Evolutionary conservation across 768 basidiomycete genomes (phyloP).

Genomic region (Dioszegia hungarica): DNA sequence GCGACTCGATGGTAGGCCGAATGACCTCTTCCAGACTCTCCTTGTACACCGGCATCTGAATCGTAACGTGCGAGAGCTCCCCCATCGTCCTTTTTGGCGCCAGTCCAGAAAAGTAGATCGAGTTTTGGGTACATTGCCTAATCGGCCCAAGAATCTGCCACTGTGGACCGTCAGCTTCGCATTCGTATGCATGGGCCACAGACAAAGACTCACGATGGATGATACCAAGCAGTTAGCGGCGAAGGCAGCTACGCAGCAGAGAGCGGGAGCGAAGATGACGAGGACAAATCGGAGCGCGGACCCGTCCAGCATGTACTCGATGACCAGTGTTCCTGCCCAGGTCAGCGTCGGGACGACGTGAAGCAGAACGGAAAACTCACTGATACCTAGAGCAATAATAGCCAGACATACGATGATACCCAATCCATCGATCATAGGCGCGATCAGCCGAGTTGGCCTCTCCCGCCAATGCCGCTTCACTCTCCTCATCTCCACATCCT

Average conservation of each 20-base stretch:
- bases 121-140: constrained; percentile 79
- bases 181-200: background rate
- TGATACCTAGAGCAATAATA: constrained; percentile 34
- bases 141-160: constrained; percentile 63
- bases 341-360: constrained; percentile 51
- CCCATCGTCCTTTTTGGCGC: constrained; percentile 37
- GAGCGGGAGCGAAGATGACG: constrained; percentile 61
- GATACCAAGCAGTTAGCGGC: constrained; percentile 29
- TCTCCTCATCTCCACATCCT: constrained; percentile 33
- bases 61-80: constrained; percentile 38
- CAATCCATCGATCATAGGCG: constrained; percentile 38
- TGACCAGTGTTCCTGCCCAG: constrained; percentile 59
- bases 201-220: constrained; percentile 49
- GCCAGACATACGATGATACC: constrained; percentile 35
- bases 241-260: constrained; percentile 59
- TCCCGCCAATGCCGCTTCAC: constrained; percentile 28
- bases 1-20: constrained; percentile 59
- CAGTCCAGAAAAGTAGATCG: constrained; percentile 64
- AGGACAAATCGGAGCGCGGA: constrained; percentile 63
- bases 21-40: constrained; percentile 55
- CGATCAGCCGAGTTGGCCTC: constrained; percentile 39
- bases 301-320: constrained; percentile 67
- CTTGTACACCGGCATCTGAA: constrained; percentile 12
- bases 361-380: constrained; percentile 38
- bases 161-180: constrained; percentile 8